Evolutionary conservation across 2,329 filamentous ascomycete species (phyloP).

Genomic region (Fusarium neocosmosporiellum): DNA sequence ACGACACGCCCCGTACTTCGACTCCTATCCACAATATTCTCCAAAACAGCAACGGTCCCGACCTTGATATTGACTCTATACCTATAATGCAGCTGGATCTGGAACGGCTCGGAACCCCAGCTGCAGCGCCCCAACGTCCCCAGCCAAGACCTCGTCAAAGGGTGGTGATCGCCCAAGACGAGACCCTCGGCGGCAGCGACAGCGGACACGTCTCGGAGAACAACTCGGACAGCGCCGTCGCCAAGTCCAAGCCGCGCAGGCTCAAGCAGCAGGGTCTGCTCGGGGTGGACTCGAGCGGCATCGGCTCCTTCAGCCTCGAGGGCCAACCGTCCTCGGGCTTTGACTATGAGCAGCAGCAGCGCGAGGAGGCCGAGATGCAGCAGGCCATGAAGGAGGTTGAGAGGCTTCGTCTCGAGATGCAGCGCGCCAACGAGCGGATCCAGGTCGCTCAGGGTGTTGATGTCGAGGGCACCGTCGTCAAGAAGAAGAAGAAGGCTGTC

Average conservation of each 20-base stretch:
- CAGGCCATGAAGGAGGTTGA: slow-evolving; percentile 91
- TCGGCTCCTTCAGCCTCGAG: slow-evolving; percentile 78
- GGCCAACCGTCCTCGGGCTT: slow-evolving; percentile 51
- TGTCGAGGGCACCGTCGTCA: slow-evolving; percentile 73
- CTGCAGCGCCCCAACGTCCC: slow-evolving; percentile 48
- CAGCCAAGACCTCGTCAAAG: slow-evolving; percentile 63
- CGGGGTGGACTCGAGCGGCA: slow-evolving; percentile 86
- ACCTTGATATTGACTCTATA: slow-evolving; percentile 92
- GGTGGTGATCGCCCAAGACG: slow-evolving; percentile 78
- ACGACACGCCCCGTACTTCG: slow-evolving; percentile 69
- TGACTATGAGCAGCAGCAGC: slow-evolving; percentile 74
- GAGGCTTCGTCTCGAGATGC: slow-evolving; percentile 87
- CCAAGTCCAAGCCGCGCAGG: slow-evolving; percentile 62
- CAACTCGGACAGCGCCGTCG: slow-evolving; percentile 55
- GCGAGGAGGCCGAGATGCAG: slow-evolving; percentile 89
- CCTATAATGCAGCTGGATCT: slow-evolving; percentile 94
- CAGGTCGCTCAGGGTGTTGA: slow-evolving; percentile 76
- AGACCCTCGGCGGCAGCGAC: slow-evolving; percentile 70
- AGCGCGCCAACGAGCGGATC: slow-evolving; percentile 80
- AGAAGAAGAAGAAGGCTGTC: slow-evolving; percentile 65
- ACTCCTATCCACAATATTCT: slow-evolving; percentile 85
- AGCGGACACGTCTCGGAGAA: slow-evolving; percentile 68
- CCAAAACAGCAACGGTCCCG: slow-evolving; percentile 77
- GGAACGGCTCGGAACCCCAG: slow-evolving; percentile 58
- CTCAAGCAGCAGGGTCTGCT: slow-evolving; percentile 72